Evolutionary conservation across 208 protist species (phyloP).

Genomic region (Balamuthia mandrillaris): DNA sequence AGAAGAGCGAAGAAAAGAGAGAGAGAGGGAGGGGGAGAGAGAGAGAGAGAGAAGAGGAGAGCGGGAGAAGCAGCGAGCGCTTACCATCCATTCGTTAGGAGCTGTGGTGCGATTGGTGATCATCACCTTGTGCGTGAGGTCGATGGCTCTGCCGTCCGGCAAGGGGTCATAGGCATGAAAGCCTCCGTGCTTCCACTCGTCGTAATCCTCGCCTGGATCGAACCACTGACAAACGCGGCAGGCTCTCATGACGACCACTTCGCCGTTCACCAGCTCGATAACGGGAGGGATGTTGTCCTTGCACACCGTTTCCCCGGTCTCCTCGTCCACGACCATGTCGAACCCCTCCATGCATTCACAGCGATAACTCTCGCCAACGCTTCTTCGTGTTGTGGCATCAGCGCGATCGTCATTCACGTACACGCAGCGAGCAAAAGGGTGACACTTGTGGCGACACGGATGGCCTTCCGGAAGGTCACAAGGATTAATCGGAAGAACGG

Average conservation of each 20-base stretch:
- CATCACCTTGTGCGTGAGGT: background rate
- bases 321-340: background rate
- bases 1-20: too few species aligned
- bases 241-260: background rate
- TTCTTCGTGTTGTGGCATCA: too few species aligned
- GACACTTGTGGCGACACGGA: slow-evolving; percentile 2
- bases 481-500: background rate
- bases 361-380: background rate
- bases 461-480: slow-evolving; percentile 9
- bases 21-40: too few species aligned
- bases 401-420: too few species aligned
- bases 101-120: background rate
- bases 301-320: background rate
- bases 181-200: slow-evolving; percentile 6
- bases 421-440: background rate
- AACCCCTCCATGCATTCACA: slow-evolving; percentile 1
- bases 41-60: too few species aligned
- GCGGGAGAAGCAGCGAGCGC: too few species aligned
- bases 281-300: background rate
- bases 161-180: background rate
- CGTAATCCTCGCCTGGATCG: background rate
- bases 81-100: background rate
- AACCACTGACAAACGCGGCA: background rate
- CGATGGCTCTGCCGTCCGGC: background rate
- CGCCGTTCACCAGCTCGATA: background rate